Conservation (phyloP, 2,329 filamentous ascomycete species). For the Pestalotiopsis fici region DNA sequence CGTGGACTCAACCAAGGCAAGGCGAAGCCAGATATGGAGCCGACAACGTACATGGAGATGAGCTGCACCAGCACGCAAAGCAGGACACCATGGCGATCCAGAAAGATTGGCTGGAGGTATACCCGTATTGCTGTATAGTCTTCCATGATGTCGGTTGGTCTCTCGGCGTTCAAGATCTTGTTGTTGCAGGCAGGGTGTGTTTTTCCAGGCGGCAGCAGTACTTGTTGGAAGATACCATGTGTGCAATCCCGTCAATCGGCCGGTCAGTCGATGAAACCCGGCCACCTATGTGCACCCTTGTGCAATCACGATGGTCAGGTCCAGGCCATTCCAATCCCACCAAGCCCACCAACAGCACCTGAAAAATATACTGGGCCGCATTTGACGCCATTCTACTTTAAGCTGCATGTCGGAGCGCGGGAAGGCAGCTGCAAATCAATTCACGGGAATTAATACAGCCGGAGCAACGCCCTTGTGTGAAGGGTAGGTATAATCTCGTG, state of each 20-base stretch:
- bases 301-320: no score
- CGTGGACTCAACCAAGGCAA: not conserved
- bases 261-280: no score
- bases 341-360: not conserved
- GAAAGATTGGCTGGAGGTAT: not conserved
- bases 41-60: not conserved
- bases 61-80: conserved; percentile 3
- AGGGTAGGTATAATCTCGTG: no score
- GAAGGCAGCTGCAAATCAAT: not conserved
- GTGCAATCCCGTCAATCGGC: no score
- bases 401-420: not conserved
- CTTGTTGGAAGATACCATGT: no score
- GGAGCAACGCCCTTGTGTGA: not conserved
- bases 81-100: not conserved
- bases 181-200: no score
- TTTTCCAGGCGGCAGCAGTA: no score
- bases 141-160: not conserved
- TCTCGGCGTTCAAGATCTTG: not conserved
- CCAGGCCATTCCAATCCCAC: not conserved
- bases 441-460: not conserved
- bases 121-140: not conserved
- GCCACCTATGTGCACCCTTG: no score
- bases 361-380: not conserved
- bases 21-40: not conserved
- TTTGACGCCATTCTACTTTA: not conserved